Evolutionary conservation across 1,284 basidiomycete genomes (phyloP).

Genomic region (Phellinidium pouzarii): DNA sequence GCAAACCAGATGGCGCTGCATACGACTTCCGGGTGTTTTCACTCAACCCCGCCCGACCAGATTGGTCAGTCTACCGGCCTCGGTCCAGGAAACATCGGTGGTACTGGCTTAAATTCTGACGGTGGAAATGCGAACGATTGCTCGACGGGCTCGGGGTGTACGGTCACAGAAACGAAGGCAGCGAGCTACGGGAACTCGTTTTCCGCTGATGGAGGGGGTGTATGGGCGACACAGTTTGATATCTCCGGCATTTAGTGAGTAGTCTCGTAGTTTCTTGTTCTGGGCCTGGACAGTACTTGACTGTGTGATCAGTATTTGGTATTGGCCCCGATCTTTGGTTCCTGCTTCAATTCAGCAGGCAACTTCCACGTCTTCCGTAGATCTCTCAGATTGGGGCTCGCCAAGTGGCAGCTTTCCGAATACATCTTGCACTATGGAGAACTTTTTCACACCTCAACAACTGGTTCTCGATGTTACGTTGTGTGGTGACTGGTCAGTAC

Average conservation of each 20-base stretch:
- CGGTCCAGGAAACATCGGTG: slow-evolving; percentile 23
- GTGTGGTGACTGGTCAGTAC: slow-evolving; percentile 43
- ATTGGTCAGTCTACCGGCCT: slow-evolving; percentile 30
- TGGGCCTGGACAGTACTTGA: slow-evolving; percentile 2
- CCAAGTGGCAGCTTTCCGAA: slow-evolving; percentile 48
- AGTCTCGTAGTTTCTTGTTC: slow-evolving; percentile 19
- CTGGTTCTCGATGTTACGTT: slow-evolving; percentile 52
- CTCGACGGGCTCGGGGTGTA: slow-evolving; percentile 50
- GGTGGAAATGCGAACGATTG: slow-evolving; percentile 35
- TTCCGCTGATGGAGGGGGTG: slow-evolving; percentile 60
- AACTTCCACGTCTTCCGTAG: slow-evolving; percentile 38
- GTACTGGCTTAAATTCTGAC: slow-evolving; percentile 10
- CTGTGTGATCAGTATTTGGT: slow-evolving; percentile 56
- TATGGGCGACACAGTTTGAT: slow-evolving; percentile 67
- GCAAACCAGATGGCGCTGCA: slow-evolving; percentile 61
- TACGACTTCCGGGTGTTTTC: slow-evolving; percentile 34
- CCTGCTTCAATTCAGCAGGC: slow-evolving; percentile 35
- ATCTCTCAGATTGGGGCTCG: slow-evolving; percentile 44
- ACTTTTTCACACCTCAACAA: slow-evolving; percentile 46
- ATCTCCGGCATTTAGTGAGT: slow-evolving; percentile 52
- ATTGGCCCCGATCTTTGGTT: slow-evolving; percentile 43
- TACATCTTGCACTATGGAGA: slow-evolving; percentile 37
- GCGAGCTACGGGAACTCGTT: slow-evolving; percentile 59
- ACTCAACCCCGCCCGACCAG: slow-evolving; percentile 30
- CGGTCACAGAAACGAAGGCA: slow-evolving; percentile 48